phyloP scores from a whole-genome alignment of 2,329 filamentous ascomycete species.

The Spiromastix sp. region DNA sequence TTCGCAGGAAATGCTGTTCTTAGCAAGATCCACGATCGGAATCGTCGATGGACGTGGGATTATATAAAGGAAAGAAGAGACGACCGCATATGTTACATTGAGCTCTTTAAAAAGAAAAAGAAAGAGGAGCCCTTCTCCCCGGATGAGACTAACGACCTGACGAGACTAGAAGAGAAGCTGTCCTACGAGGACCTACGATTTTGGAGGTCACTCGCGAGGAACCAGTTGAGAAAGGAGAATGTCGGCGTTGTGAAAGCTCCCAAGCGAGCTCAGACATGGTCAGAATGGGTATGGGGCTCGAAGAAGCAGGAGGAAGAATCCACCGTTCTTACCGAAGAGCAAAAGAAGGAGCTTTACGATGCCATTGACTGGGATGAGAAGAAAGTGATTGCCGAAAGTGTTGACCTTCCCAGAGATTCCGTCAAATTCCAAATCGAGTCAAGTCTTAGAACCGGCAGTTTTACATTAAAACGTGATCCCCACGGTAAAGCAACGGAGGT shows the following conservation, averaged over 20 bases:
- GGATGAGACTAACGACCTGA: constrained; percentile 62
- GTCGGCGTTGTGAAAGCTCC: constrained; percentile 60
- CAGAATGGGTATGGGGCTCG: constrained; percentile 82
- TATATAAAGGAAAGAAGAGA: constrained; percentile 90
- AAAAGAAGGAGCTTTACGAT: constrained; percentile 91
- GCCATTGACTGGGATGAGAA: constrained; percentile 99
- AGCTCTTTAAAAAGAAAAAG: constrained; percentile 91
- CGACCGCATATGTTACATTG: constrained; percentile 78
- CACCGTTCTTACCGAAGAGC: constrained; percentile 84
- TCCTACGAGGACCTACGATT: constrained; percentile 93
- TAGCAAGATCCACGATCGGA: constrained; percentile 88
- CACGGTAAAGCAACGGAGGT: constrained; percentile 71
- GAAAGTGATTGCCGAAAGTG: constrained; percentile 71
- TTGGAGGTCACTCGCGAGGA: constrained; percentile 89
- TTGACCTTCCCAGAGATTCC: constrained; percentile 83
- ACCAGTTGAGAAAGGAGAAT: constrained; percentile 91
- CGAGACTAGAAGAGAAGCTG: constrained; percentile 73
- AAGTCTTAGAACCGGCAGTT: constrained; percentile 89
- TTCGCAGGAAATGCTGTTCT: constrained; percentile 87
- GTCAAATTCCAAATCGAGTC: constrained; percentile 89
- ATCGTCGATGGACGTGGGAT: constrained; percentile 89
- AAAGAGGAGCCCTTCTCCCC: constrained; percentile 57
- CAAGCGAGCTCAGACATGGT: constrained; percentile 72
- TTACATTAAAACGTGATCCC: constrained; percentile 79
- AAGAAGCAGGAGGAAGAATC: constrained; percentile 63